These are phyloP conservation scores for Aspergillus latus DNA, from an alignment of 2,329 filamentous ascomycete species.

Conservation along the genomic window DNA sequence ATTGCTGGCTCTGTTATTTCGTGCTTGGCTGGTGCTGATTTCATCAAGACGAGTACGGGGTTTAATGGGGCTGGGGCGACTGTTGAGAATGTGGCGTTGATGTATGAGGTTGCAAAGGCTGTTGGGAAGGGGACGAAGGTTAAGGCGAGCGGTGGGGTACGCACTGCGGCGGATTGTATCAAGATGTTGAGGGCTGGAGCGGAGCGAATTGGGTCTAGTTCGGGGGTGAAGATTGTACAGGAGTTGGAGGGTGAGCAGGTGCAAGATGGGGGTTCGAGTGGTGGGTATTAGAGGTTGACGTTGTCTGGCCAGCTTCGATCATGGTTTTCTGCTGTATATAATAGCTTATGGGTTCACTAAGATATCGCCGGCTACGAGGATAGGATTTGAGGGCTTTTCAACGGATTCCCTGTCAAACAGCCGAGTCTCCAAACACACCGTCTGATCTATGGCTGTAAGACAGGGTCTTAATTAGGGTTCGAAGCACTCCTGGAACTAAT, in stretches of 20 bases:
- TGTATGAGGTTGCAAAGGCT: slow-evolving; percentile 51
- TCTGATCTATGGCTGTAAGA: background rate
- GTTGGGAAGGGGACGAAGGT: slow-evolving; percentile 50
- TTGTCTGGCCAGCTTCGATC: background rate
- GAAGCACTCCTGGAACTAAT: background rate
- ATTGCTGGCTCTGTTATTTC: slow-evolving; percentile 55
- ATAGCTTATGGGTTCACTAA: background rate
- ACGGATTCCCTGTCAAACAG: background rate
- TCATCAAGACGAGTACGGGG: slow-evolving; percentile 62
- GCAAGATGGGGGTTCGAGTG: slow-evolving; percentile 8
- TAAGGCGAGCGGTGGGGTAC: slow-evolving; percentile 60
- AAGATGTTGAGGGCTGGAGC: slow-evolving; percentile 59
- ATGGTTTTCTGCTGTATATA: background rate
- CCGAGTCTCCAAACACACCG: background rate
- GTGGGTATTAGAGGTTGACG: background rate
- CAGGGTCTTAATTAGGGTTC: background rate
- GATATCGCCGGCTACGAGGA: background rate
- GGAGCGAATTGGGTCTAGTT: slow-evolving; percentile 56
- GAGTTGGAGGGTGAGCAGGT: slow-evolving; percentile 31
- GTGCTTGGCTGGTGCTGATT: slow-evolving; percentile 56
- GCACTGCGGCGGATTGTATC: slow-evolving; percentile 51
- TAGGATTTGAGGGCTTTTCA: background rate
- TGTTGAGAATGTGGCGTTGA: slow-evolving; percentile 54
- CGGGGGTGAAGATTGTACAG: slow-evolving; percentile 56
- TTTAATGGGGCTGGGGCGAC: slow-evolving; percentile 57